Base-by-base conservation (phyloP, 2,329 filamentous ascomycete genomes). In the Elsinoe necatrix region DNA sequence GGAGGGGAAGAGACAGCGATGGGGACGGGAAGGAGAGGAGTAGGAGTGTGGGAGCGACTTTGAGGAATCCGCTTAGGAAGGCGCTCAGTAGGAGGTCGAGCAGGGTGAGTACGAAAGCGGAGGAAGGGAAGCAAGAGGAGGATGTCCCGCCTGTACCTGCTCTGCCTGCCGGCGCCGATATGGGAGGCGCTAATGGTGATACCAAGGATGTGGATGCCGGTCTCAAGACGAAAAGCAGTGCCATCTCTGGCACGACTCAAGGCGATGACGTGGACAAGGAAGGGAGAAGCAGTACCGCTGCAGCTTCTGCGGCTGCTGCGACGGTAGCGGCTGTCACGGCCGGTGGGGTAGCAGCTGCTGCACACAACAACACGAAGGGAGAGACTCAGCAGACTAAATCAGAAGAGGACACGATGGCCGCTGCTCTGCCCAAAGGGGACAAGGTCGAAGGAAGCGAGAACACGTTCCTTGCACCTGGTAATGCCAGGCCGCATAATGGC, bases 401-500 rank as follows among this genome's bases (percentile, higher is more conserved):
- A 72, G 1, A 73, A 51, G 63, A 31, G 29, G 61, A 62, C 14
- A 61, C 60, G 43, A 43, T 56, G 54, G 25, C 58, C 20, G 48
- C 60, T 5, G 37, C 57, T 5, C 25, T 52, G n/a, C 59, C 60
- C 16, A 41, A 54, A 39, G 62, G 58, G 25, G 59, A 61, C 31
- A 63, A 63, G 41, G 64, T 64, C 20, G 65, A 61, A 4, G 64
- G 60, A 2, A 74, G 71, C 0, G 66, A 75, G 2, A 72, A 75
- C 0, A 71, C 77, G 0, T 71, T 74, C 27, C 77, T 75, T 7
- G 74, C 65, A 63, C 78, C 43, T 69, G 76, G 60, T 73, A 80
- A 80, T 4, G 86, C 84, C 64, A 75, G 86, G 2, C 84, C 86
- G 0, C 83, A 82, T 45, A 75, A 86, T 4, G 82, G 81, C 18